Evolutionary conservation across 768 basidiomycete genomes (phyloP), one percentile per base, ranked within the genome.

Genomic region (Termitomyces sp.): DNA sequence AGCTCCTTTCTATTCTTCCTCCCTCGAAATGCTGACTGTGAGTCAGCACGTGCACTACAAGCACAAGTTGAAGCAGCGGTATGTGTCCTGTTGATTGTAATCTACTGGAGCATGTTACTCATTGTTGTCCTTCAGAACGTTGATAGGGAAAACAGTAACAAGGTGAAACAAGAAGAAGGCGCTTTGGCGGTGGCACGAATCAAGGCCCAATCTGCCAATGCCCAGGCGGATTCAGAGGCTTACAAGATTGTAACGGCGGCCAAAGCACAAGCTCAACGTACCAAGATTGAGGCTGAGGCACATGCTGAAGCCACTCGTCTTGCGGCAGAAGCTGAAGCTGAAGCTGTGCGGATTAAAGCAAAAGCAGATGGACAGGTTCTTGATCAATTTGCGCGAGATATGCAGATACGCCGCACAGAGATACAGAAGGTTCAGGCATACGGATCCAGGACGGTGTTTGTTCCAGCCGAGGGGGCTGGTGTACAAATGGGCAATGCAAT

Each of bases 11-110:
- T 33, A 41, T 26, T 15, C 12, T 15, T 6, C 23, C 37, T 9
- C 21, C 5, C 55, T 33, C 17, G 19, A 26, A 21, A 55, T 28
- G 17, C 62, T 64, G 54, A 65, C 44, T 53, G 41, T 30, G 43
- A n/a, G 30, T 41, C 43, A 64, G 89, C 89, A 3, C 80, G 91
- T 62, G 91, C 88, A 21, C 74, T 93, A 38, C 88, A 93, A 67
- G 89, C 91, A 10, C 91, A 94, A 68, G 90, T 93, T 30, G 91
- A 93, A 68, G 89, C 90, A 45, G 89, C 89, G 28, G 86, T 87
- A 67, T 65, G 82, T 71, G 31, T 30, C 17, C 40, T 55, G 44
- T 30, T 42, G 35, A 44, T 47, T 4, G 8, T 37, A 35, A 15
- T 48, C 7, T 11, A 28, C 5, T 42, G n/a, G 14, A 26, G n/a